These are phyloP conservation scores for Clavaria fumosa DNA, from an alignment of 768 basidiomycete species.

Conservation along the genomic window DNA sequence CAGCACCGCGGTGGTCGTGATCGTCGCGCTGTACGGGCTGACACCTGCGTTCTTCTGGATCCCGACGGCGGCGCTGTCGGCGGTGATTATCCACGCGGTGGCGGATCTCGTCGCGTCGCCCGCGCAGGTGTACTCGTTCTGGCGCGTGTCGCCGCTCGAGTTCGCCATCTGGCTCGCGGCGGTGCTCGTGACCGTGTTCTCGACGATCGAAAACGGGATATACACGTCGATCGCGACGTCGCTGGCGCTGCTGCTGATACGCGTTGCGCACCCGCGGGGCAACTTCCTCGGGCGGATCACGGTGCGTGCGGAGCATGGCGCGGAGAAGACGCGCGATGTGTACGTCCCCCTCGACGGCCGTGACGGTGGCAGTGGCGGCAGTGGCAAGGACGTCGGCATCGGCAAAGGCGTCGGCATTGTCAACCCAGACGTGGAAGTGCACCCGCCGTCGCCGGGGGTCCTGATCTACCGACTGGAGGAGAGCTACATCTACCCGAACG, in stretches of 20 bases:
- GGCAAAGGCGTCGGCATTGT: conserved; percentile 42
- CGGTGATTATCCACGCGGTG: conserved; percentile 90
- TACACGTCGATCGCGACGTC: conserved; percentile 79
- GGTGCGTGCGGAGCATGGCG: conserved; percentile 19
- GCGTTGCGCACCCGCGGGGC: conserved; percentile 78
- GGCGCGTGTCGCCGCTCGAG: conserved; percentile 89
- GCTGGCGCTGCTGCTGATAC: conserved; percentile 62
- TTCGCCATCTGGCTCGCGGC: conserved; percentile 80
- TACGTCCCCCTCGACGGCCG: conserved; percentile 69
- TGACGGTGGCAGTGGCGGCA: no score
- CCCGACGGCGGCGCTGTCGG: conserved; percentile 67
- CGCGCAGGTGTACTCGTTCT: conserved; percentile 65
- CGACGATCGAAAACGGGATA: conserved; percentile 87
- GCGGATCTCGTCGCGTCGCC: conserved; percentile 80
- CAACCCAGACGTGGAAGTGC: conserved; percentile 56
- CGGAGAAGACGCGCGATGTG: no score
- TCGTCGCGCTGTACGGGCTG: conserved; percentile 89
- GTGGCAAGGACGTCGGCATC: no score
- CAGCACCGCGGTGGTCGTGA: conserved; percentile 70
- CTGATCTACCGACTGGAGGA: conserved; percentile 89
- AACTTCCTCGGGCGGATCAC: conserved; percentile 80
- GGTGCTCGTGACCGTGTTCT: conserved; percentile 82
- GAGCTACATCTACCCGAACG: conserved; percentile 76
- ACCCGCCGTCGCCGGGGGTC: conserved; percentile 71
- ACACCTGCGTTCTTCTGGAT: conserved; percentile 91